Evolutionary conservation across 1,284 basidiomycete species (phyloP).

Genomic region (Tetrapyrgos nigripes): DNA sequence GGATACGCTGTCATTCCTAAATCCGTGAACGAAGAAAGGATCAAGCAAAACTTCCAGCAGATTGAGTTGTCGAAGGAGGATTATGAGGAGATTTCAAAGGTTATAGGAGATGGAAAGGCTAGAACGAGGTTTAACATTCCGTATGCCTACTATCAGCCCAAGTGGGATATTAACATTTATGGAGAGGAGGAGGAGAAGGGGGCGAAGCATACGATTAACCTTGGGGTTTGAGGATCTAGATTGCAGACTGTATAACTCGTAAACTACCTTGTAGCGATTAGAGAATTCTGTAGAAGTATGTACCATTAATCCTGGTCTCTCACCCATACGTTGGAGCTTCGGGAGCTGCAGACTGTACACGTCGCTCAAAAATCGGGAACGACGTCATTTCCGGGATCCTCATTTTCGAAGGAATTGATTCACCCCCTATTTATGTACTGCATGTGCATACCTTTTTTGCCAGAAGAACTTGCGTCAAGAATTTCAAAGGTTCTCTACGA

Average conservation of each 20-base stretch:
- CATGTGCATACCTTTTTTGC: no score
- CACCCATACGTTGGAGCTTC: no score
- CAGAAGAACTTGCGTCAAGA: no score
- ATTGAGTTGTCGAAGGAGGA: slow-evolving; percentile 68
- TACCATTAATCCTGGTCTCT: no score
- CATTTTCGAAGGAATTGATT: no score
- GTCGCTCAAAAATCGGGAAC: no score
- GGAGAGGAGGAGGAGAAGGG: slow-evolving; percentile 52
- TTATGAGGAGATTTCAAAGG: slow-evolving; percentile 56
- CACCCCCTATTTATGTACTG: no score
- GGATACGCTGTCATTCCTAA: slow-evolving; percentile 79
- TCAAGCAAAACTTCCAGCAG: slow-evolving; percentile 76
- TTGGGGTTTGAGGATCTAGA: slow-evolving; percentile 27
- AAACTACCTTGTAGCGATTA: slow-evolving; percentile 52
- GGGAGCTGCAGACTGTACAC: no score
- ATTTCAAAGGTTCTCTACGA: no score
- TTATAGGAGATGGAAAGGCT: not conserved
- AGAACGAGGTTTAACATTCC: slow-evolving; percentile 64
- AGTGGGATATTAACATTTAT: slow-evolving; percentile 67
- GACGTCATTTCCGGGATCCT: no score
- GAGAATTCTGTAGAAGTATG: no score
- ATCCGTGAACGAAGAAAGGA: slow-evolving; percentile 66
- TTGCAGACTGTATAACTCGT: slow-evolving; percentile 57
- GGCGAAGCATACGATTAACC: slow-evolving; percentile 42
- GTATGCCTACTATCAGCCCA: slow-evolving; percentile 51